Conservation (phyloP, 2,329 filamentous ascomycete genomes). For the Cercospora zeae-maydis region DNA sequence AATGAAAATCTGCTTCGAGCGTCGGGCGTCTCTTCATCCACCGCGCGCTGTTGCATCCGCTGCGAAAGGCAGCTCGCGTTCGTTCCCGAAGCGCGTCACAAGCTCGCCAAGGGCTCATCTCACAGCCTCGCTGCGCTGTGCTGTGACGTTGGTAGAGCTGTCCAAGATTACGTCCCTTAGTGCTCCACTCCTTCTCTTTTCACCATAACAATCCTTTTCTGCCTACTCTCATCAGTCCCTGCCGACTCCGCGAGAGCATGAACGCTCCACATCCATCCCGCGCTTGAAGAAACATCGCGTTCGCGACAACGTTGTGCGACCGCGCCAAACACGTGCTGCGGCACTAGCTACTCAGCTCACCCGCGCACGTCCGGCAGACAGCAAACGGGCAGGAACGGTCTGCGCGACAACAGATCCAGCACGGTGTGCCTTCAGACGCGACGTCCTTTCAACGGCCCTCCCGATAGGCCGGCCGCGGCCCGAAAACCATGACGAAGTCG, state of each 20-base stretch:
- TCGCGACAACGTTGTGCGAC: constrained; percentile 2
- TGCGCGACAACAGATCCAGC: neutral
- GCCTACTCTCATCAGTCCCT: neutral
- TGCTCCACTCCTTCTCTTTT: neutral
- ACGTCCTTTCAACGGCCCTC: neutral
- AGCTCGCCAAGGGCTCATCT: neutral
- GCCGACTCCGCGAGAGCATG: neutral
- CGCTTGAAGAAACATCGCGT: neutral
- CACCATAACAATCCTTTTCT: neutral
- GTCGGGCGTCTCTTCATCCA: neutral
- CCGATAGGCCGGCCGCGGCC: neutral
- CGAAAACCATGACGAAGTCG: constrained; percentile 48
- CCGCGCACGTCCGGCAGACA: constrained; percentile 9
- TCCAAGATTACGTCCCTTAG: neutral
- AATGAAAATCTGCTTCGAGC: neutral
- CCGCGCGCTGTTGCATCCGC: neutral
- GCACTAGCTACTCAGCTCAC: constrained; percentile 7
- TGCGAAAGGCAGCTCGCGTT: neutral
- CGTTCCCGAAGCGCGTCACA: neutral
- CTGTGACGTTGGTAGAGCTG: neutral
- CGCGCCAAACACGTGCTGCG: constrained; percentile 10
- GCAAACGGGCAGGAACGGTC: neutral
- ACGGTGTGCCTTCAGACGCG: neutral
- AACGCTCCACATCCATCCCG: neutral
- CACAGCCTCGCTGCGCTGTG: neutral